Evolutionary conservation across 192 early-diverging fungal genomes (phyloP).

Genomic region (Coemansia sp.): DNA sequence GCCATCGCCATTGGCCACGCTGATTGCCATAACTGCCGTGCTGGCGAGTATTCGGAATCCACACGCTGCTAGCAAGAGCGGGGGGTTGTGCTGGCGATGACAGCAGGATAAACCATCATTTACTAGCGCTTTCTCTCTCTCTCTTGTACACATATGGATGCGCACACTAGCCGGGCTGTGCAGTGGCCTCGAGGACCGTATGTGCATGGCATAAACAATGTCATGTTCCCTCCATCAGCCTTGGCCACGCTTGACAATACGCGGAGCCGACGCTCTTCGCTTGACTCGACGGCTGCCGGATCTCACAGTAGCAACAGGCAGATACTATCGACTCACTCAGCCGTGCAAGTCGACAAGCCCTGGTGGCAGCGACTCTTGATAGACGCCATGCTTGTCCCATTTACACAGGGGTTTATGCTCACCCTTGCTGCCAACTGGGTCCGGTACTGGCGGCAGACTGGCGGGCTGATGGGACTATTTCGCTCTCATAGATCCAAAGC

Average conservation of each 20-base stretch:
- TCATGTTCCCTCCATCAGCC: neutral
- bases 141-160: neutral
- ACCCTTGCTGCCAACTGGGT: conserved; percentile 40
- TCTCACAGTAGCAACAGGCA: neutral
- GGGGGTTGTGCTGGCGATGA: neutral
- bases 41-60: neutral
- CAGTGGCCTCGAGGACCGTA: neutral
- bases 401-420: conserved; percentile 49
- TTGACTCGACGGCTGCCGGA: neutral
- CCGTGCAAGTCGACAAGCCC: neutral
- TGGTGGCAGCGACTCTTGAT: conserved; percentile 43
- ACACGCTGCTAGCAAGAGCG: neutral
- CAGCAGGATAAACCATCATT: neutral
- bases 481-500: conserved; percentile 11
- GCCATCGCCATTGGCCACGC: neutral
- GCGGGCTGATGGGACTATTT: conserved; percentile 35
- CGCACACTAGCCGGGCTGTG: neutral
- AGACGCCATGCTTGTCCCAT: conserved; percentile 43
- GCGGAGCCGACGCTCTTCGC: neutral
- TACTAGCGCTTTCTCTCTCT: neutral
- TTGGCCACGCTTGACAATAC: neutral
- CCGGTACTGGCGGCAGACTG: conserved; percentile 32
- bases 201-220: neutral
- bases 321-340: neutral
- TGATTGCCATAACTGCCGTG: neutral